Percentiles rank a stretch among this genome's conserved stretches.
Evolutionary conservation across 148 eudicot genomes (phyloP).

Genomic region (Pouteria glomerata): DNA sequence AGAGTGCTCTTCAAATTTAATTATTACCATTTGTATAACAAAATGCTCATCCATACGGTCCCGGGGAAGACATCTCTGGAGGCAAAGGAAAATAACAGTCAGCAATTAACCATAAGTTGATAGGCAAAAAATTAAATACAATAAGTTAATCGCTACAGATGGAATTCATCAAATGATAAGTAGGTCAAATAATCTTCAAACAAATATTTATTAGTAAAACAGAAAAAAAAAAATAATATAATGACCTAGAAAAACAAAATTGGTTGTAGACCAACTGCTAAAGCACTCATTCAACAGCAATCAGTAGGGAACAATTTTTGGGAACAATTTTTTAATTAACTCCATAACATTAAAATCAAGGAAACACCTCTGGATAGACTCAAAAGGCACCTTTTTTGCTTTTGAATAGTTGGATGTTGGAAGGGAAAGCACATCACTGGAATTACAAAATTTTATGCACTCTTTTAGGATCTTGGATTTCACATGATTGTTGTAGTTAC

Average conservation of each 20-base stretch:
- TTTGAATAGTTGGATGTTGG: neutral
- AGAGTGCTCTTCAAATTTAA: neutral
- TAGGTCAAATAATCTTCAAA: neutral
- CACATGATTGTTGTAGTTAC: too few relatives aligned
- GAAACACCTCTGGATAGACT: neutral
- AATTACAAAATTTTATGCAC: too few relatives aligned
- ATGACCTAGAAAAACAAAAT: neutral
- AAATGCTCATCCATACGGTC: constrained; percentile 90
- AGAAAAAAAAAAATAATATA: neutral
- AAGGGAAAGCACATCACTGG: neutral
- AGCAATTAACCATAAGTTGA: neutral
- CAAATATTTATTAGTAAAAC: neutral
- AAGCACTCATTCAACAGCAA: neutral
- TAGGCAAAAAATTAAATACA: neutral
- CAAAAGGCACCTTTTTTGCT: neutral
- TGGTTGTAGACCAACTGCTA: neutral
- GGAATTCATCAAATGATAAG: neutral
- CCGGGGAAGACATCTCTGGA: constrained; percentile 93
- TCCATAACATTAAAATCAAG: neutral
- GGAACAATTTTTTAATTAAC: neutral
- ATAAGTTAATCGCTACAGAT: neutral
- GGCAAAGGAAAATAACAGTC: constrained; percentile 14
- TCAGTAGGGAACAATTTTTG: too few relatives aligned
- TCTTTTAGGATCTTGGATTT: too few relatives aligned
- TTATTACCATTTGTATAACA: constrained; percentile 78